Percentiles rank a stretch among this genome's conserved stretches.
These are phyloP conservation scores for Gremmenia infestans DNA, from an alignment of 2,329 filamentous ascomycete genomes.

Conservation along the genomic window DNA sequence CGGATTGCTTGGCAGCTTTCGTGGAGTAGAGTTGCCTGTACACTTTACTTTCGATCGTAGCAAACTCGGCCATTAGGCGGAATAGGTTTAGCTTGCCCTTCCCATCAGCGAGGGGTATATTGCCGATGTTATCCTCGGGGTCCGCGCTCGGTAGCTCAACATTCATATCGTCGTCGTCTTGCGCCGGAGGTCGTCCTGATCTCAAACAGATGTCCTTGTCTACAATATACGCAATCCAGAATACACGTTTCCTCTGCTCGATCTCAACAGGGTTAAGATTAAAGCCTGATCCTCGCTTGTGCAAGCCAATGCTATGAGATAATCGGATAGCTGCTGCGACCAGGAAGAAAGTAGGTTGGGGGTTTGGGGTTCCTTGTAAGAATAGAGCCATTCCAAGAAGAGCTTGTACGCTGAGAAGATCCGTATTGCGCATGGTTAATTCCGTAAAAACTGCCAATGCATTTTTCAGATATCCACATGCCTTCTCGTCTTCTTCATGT, in stretches of 20 bases:
- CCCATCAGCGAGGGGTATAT: constrained; percentile 83
- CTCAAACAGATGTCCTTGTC: constrained; percentile 71
- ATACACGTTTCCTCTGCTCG: constrained; percentile 78
- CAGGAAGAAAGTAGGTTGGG: constrained; percentile 87
- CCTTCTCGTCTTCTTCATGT: constrained; percentile 86
- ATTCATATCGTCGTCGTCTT: constrained; percentile 85
- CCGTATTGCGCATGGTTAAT: constrained; percentile 91
- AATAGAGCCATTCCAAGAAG: constrained; percentile 91
- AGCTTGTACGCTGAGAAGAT: constrained; percentile 90
- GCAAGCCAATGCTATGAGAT: constrained; percentile 89
- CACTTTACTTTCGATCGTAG: constrained; percentile 86
- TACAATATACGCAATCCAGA: constrained; percentile 71
- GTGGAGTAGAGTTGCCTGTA: constrained; percentile 93
- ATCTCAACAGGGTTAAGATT: constrained; percentile 91
- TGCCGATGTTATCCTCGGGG: constrained; percentile 87
- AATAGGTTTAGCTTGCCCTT: constrained; percentile 95
- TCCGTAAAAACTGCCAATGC: constrained; percentile 91
- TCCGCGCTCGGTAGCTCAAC: constrained; percentile 90
- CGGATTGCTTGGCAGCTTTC: constrained; percentile 83
- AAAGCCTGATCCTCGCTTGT: constrained; percentile 89
- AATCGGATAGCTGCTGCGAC: constrained; percentile 86
- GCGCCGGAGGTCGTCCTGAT: constrained; percentile 65
- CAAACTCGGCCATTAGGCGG: constrained; percentile 84
- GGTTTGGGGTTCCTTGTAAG: constrained; percentile 93
- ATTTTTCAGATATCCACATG: constrained; percentile 95